Base-by-base conservation (phyloP, 805 yeast genomes). In the Torulaspora delbrueckii region DNA sequence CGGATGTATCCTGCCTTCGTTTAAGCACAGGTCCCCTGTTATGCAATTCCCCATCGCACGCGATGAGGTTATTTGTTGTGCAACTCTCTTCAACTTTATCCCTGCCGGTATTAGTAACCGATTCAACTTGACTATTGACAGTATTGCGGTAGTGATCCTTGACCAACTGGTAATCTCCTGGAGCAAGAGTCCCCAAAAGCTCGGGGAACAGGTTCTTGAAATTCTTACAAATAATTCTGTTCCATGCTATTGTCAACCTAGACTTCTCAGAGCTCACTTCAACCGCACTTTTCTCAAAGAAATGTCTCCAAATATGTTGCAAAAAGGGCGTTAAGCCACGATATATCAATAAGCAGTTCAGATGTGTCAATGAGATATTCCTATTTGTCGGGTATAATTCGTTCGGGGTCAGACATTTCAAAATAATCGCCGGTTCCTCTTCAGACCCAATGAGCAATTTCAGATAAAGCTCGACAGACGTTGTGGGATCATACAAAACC, bases 401-500 rank as follows among this genome's bases (percentile, higher is more conserved):
- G 37, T 57, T 61, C 9, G 67, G 66, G 1, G 68, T 60, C 22
- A 61, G 47, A 48, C 67, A 62, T 45, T 52, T 53, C 36, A 59
- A 22, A 3, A 60, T 45, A 7, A 62, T 50, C 5, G 51, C 35
- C 16, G 56, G 55, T 18, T 55, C 56, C 12, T 48, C 57, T 33
- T 51, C 46, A 24, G 51, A 52, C 3, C 56, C 54, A 14, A 63
- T 52, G 34, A 46, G 60, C 2, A 62, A 42, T 30, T 60, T 37
- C 13, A 59, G 37, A 43, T 59, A 64, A 6, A 62, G 26, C 40
- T 64, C 66, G 26, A 42, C 22, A 3, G 23, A 45, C 2, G 50
- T 45, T 3, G 16, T 14, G 8, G 59, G 59, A 18, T 58, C 58
- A 14, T 37, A 40, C 4, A 63, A 18, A 1, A 62, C 59, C 24